Conservation (phyloP, 2,329 filamentous ascomycete species). For the Penicillium sp. region DNA sequence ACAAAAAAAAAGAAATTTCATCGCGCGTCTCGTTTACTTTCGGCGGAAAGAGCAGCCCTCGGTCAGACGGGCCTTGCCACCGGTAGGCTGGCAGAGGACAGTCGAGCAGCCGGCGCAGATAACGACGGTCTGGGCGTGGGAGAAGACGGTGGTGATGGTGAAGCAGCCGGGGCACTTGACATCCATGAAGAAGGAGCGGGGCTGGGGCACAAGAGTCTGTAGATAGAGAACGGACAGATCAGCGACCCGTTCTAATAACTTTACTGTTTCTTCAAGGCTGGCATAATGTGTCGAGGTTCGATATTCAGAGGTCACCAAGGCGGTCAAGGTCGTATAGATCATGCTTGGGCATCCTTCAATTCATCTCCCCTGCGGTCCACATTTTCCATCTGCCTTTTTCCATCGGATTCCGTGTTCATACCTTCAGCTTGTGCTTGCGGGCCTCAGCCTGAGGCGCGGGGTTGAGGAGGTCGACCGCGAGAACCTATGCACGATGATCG, state of each 20-base stretch:
- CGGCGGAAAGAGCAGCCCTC: slow-evolving; percentile 99
- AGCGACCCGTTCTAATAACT: not conserved
- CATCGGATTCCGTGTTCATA: slow-evolving; percentile 49
- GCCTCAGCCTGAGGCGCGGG: slow-evolving; percentile 95
- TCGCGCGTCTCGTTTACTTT: slow-evolving; percentile 67
- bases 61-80: slow-evolving; percentile 97
- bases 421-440: slow-evolving; percentile 99
- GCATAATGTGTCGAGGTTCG: no score
- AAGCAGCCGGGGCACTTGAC: slow-evolving; percentile 99
- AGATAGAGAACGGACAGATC: slow-evolving; percentile 1
- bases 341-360: slow-evolving; percentile 2
- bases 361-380: slow-evolving; percentile 2
- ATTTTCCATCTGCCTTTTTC: slow-evolving; percentile 11
- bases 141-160: slow-evolving; percentile 99
- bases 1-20: slow-evolving; percentile 29
- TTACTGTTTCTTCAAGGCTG: no score
- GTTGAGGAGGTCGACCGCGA: slow-evolving; percentile 99
- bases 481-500: slow-evolving; percentile 66
- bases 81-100: slow-evolving; percentile 98
- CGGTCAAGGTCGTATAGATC: no score
- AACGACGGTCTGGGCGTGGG: slow-evolving; percentile 99
- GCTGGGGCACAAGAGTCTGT: slow-evolving; percentile 88
- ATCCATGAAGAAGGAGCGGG: slow-evolving; percentile 99
- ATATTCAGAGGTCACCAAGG: no score
- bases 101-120: slow-evolving; percentile 99